Conservation (phyloP, 305 asterid genomes). For the Rubia occidens region DNA sequence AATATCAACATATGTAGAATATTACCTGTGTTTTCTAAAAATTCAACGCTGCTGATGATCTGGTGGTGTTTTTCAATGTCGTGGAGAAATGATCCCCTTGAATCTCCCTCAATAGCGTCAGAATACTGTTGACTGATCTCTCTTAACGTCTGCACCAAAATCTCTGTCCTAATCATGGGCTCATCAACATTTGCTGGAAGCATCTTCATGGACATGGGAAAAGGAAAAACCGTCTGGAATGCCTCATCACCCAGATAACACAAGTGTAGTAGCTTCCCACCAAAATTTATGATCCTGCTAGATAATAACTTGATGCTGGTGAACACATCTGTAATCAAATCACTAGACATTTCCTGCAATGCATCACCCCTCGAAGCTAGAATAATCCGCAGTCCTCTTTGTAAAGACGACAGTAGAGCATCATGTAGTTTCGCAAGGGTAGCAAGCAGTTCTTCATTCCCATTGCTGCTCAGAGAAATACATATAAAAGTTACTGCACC, state of each 20-base stretch:
- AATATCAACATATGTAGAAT: neutral
- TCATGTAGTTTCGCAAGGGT: slow-evolving; percentile 71
- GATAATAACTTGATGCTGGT: slow-evolving; percentile 64
- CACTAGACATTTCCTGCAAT: slow-evolving; percentile 33
- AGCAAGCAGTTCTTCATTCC: slow-evolving; percentile 66
- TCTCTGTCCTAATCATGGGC: slow-evolving; percentile 76
- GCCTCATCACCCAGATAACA: slow-evolving; percentile 84
- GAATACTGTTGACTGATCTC: slow-evolving; percentile 40
- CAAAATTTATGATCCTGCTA: slow-evolving; percentile 51
- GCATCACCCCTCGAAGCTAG: slow-evolving; percentile 31
- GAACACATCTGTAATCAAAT: slow-evolving; percentile 42
- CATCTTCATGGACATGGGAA: slow-evolving; percentile 64
- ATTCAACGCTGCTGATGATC: slow-evolving; percentile 53
- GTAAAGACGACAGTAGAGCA: slow-evolving; percentile 73
- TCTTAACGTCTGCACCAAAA: slow-evolving; percentile 61
- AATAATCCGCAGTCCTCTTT: slow-evolving; percentile 46
- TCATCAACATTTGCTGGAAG: slow-evolving; percentile 91
- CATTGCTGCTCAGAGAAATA: slow-evolving; percentile 43
- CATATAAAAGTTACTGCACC: neutral
- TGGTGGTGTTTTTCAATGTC: slow-evolving; percentile 58
- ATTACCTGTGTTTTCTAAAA: slow-evolving; percentile 52
- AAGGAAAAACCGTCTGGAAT: slow-evolving; percentile 41
- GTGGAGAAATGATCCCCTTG: slow-evolving; percentile 61
- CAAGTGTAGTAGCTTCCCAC: slow-evolving; percentile 61
- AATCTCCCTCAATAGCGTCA: slow-evolving; percentile 24